These are phyloP conservation scores for Mortierella sp. DNA, from an alignment of 371 early-diverging fungal species.

Conservation along the genomic window DNA sequence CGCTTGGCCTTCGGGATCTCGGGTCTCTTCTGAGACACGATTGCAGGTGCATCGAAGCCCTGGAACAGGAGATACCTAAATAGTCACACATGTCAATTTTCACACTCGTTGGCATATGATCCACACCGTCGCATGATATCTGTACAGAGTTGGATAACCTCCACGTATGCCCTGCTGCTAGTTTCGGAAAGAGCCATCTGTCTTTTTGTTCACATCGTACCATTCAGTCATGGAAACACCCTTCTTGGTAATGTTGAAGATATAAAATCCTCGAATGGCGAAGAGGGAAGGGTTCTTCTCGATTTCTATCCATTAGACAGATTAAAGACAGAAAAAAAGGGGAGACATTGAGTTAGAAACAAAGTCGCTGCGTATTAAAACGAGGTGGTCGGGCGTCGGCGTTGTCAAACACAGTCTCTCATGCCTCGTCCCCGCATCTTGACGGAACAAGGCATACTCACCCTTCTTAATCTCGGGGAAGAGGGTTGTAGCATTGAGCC, in stretches of 20 bases:
- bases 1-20: slow-evolving; percentile 52
- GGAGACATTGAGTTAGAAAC: no score
- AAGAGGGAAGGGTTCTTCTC: slow-evolving; percentile 38
- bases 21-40: slow-evolving; percentile 46
- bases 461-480: slow-evolving; percentile 53
- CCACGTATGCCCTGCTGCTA: no score
- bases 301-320: slow-evolving; percentile 23
- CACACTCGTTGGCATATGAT: background rate
- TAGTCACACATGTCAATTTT: slow-evolving; percentile 14
- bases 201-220: no score
- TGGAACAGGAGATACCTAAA: slow-evolving; percentile 45
- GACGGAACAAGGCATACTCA: background rate
- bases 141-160: no score
- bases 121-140: no score
- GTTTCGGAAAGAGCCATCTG: no score
- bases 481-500: slow-evolving; percentile 50
- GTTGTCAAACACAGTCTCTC: background rate
- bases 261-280: slow-evolving; percentile 47
- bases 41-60: slow-evolving; percentile 44
- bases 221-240: slow-evolving; percentile 45
- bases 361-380: background rate
- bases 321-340: background rate
- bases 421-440: background rate
- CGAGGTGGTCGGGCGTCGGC: background rate
- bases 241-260: slow-evolving; percentile 49